Evolutionary conservation across 306 rosid species (phyloP).

Genomic region (Quillaja saponaria): DNA sequence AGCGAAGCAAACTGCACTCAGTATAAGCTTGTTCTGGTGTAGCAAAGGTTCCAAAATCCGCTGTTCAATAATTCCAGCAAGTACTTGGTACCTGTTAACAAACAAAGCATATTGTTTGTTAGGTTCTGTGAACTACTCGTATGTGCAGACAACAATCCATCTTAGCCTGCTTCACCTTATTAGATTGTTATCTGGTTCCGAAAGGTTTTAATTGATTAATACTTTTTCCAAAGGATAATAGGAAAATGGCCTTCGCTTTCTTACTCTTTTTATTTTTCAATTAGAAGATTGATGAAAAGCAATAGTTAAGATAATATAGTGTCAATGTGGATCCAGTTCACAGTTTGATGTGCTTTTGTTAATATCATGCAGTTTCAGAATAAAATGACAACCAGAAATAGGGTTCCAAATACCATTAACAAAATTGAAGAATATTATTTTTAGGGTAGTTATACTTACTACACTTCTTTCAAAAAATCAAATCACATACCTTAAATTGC

Average conservation of each 20-base stretch:
- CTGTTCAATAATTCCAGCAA: conserved; percentile 82
- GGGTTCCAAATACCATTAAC: conserved; percentile 11
- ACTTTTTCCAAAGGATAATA: not conserved
- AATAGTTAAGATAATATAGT: no score
- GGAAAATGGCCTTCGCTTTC: not conserved
- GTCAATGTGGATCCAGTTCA: conserved; percentile 2
- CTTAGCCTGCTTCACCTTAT: not conserved
- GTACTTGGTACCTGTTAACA: conserved; percentile 65
- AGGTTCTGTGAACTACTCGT: conserved; percentile 21
- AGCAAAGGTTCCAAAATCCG: conserved; percentile 77
- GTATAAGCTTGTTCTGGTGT: conserved; percentile 75
- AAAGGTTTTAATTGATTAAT: no score
- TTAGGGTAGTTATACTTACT: no score
- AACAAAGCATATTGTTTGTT: conserved; percentile 12
- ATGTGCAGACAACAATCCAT: not conserved
- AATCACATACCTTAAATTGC: conserved; percentile 87
- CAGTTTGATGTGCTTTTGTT: no score
- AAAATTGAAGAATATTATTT: no score
- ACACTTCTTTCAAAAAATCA: conserved; percentile 20
- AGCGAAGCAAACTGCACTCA: conserved; percentile 75
- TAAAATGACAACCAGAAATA: no score
- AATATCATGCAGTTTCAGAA: no score
- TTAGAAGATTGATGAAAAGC: not conserved
- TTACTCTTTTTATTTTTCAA: not conserved
- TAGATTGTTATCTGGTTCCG: conserved; percentile 2